These are phyloP conservation scores for Rutstroemia sp. DNA, from an alignment of 2,329 filamentous ascomycete genomes.

Conservation along the genomic window DNA sequence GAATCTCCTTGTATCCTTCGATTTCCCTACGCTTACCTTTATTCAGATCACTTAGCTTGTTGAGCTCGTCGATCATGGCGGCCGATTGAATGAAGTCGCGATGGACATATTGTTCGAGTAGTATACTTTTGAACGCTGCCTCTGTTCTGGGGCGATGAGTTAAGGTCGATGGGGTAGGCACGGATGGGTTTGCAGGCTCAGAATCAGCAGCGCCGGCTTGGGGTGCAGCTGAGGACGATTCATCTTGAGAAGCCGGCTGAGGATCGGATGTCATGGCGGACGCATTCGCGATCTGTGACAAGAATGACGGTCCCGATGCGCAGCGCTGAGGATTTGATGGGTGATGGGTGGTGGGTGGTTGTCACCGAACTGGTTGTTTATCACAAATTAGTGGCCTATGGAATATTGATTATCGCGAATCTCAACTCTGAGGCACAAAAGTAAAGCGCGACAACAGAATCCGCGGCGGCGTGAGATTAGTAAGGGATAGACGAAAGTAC, in stretches of 20 bases:
- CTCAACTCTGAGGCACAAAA: not conserved
- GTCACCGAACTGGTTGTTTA: not conserved
- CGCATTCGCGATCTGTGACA: constrained; percentile 24
- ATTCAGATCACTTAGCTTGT: constrained; percentile 48
- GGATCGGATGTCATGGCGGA: constrained; percentile 28
- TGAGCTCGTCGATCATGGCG: constrained; percentile 41
- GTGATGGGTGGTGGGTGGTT: not conserved
- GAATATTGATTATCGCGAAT: not conserved
- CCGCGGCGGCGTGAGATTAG: not conserved
- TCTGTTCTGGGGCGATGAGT: constrained; percentile 26
- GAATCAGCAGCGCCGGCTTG: constrained; percentile 2
- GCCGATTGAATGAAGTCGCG: constrained; percentile 54
- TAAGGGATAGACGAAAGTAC: not conserved
- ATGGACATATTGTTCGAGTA: constrained; percentile 57
- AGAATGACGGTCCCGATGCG: not conserved
- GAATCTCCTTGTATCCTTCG: constrained; percentile 60
- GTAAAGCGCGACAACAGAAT: not conserved
- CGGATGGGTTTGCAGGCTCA: constrained; percentile 16
- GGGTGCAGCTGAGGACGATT: constrained; percentile 1
- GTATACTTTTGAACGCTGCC: constrained; percentile 36
- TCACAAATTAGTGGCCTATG: not conserved
- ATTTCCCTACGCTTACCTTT: constrained; percentile 59
- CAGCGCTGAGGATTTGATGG: not conserved
- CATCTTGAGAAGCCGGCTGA: constrained; percentile 19
- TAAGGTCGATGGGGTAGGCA: constrained; percentile 17